Conservation (phyloP, 2,329 filamentous ascomycete species). For the Calonectria hawksworthii region DNA sequence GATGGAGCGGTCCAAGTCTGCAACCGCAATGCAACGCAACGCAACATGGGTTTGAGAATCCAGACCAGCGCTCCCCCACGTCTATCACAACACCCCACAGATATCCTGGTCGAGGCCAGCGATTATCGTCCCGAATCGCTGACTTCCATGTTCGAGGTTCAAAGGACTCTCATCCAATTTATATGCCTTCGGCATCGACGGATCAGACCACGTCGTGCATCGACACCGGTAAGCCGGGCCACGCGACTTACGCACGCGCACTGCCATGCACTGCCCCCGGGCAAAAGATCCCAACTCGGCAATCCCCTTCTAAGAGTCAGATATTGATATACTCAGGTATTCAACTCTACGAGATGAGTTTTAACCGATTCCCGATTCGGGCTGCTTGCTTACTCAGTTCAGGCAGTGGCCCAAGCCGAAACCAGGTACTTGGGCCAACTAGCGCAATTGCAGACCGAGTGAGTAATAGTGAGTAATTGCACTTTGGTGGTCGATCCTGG, state of each 20-base stretch:
- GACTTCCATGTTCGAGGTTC: not conserved
- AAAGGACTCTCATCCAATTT: not conserved
- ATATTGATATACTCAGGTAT: too few relatives aligned
- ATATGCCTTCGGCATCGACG: not conserved
- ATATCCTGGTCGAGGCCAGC: too few relatives aligned
- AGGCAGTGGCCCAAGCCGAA: too few relatives aligned
- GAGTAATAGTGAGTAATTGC: not conserved
- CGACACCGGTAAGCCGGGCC: not conserved
- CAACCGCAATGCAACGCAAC: too few relatives aligned
- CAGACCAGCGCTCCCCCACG: too few relatives aligned
- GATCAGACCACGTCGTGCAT: too few relatives aligned
- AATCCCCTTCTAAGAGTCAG: too few relatives aligned
- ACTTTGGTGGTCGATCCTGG: not conserved
- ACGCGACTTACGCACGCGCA: not conserved
- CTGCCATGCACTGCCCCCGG: not conserved
- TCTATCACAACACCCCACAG: too few relatives aligned
- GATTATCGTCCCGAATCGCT: too few relatives aligned
- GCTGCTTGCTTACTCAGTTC: not conserved
- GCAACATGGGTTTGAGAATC: too few relatives aligned
- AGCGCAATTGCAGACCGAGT: not conserved
- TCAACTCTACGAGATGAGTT: too few relatives aligned
- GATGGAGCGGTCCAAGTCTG: too few relatives aligned
- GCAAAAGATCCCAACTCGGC: not conserved
- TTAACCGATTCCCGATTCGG: not conserved
- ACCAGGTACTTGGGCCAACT: not conserved